Percentiles rank a stretch among this genome's conserved stretches.
These are phyloP conservation scores for Excoecaria agallocha DNA, from an alignment of 345 rosid species.

Conservation along the genomic window DNA sequence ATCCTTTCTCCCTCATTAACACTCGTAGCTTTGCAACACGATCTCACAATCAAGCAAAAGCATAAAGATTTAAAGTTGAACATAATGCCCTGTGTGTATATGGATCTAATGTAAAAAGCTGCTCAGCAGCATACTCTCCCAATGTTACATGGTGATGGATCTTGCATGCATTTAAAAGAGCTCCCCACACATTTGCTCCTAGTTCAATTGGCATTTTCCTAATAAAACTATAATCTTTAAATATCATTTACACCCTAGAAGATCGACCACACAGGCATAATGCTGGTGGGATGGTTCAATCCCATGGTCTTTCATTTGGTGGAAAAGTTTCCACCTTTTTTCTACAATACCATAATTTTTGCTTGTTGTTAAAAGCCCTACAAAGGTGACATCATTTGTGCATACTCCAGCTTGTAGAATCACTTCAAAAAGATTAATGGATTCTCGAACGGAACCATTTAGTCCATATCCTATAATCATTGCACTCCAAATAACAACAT, in stretches of 20 bases:
- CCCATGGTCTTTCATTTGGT: slow-evolving; percentile 47
- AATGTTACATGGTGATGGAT: slow-evolving; percentile 52
- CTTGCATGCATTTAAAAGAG: slow-evolving; percentile 65
- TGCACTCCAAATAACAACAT: slow-evolving; percentile 70
- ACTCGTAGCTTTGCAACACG: slow-evolving; percentile 47
- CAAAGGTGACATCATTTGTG: slow-evolving; percentile 62
- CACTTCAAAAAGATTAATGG: slow-evolving; percentile 46
- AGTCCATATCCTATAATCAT: slow-evolving; percentile 71
- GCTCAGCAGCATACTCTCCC: slow-evolving; percentile 67
- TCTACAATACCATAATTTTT: slow-evolving; percentile 64
- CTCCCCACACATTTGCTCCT: slow-evolving; percentile 62
- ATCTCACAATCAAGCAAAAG: slow-evolving; percentile 58
- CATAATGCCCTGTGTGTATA: slow-evolving; percentile 59
- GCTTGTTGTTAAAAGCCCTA: slow-evolving; percentile 65
- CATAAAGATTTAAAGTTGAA: slow-evolving; percentile 79
- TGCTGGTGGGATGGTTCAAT: slow-evolving; percentile 64
- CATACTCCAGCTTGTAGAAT: slow-evolving; percentile 48
- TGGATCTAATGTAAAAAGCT: slow-evolving; percentile 58
- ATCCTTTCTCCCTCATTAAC: slow-evolving; percentile 58
- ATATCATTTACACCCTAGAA: slow-evolving; percentile 68
- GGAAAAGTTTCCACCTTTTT: slow-evolving; percentile 68
- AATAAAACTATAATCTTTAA: slow-evolving; percentile 55
- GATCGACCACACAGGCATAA: slow-evolving; percentile 68
- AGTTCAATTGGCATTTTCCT: slow-evolving; percentile 60
- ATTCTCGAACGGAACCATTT: slow-evolving; percentile 59